phyloP scores from a whole-genome alignment of 2,329 filamentous ascomycete species.

The Biscogniauxia mediterranea region DNA sequence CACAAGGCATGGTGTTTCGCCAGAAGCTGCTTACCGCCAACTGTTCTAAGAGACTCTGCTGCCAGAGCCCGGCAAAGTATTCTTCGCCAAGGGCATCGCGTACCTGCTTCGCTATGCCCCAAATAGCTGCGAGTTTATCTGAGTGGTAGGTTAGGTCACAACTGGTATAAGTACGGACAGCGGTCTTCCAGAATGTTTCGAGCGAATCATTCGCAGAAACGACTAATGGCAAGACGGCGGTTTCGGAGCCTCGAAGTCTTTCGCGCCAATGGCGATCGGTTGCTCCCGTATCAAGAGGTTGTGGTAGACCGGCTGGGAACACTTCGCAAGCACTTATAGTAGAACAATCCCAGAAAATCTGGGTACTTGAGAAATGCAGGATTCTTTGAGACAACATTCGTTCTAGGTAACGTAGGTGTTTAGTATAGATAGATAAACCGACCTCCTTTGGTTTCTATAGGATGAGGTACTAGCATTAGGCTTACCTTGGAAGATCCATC shows the following conservation, averaged over 20 bases:
- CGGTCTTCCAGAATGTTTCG: not conserved
- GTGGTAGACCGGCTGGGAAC: not conserved
- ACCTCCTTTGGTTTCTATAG: not conserved
- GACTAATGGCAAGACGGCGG: not conserved
- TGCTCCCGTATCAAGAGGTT: not conserved
- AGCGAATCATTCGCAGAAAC: not conserved
- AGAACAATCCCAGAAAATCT: constrained; percentile 1
- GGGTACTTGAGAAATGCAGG: not conserved
- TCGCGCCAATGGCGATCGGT: not conserved
- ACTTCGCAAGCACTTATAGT: not conserved
- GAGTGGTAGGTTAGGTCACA: not conserved
- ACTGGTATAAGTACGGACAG: not conserved
- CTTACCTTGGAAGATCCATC: not conserved
- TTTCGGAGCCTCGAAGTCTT: not conserved
- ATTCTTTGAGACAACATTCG: constrained; percentile 1
- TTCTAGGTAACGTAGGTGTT: not conserved
- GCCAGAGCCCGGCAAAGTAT: not conserved
- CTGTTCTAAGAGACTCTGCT: not conserved
- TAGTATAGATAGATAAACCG: not conserved
- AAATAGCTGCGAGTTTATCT: not conserved
- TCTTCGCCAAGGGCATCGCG: not conserved
- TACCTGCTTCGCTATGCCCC: not conserved
- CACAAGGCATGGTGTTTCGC: not conserved
- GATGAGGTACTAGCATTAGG: not conserved
- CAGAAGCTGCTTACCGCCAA: not conserved